Base-by-base conservation (phyloP, 352 stramenopile species). In the Aphanomyces cochlioides region DNA sequence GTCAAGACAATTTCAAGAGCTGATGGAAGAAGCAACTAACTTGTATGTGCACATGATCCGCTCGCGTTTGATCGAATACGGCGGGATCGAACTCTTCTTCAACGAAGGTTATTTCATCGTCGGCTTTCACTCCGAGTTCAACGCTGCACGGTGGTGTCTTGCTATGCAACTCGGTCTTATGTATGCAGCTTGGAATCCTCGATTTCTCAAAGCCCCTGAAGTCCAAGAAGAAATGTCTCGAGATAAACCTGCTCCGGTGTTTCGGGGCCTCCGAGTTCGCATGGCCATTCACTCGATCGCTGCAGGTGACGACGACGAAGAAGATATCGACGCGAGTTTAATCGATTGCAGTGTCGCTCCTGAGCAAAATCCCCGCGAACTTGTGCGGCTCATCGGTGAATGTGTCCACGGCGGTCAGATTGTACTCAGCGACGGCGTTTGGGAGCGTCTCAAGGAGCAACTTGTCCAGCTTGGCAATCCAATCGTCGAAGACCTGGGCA, bases 11-110 rank as follows among this genome's bases (percentile, higher is more conserved):
- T 82, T 84, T 1, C 90, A 92, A 71, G 85, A 95, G 13, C 70
- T 93, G 7, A 93, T 95, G 85, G 87, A 95, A 65, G 87, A 95
- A 48, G 87, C 87, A 13, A 93, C 92, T 66, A 61, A 91, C 41
- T 72, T 95, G 48, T 95, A 95, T 59, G 87, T 93, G 60, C 87
- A 95, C 75, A 95, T 87, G 40, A 87, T 95, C 59, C 76, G 92
- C 5, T 93, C 85, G 56, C 78, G 87, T n/a, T 72, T 95, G 13
- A 78, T 84, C 60, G 87, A 95, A 67, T 95, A 95, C 69, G 83
- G 83, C 34, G 87, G 87, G 7, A 80, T 93, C 64, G 87, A 95
- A 72, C 83, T 93, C 59, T 53, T 92, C 34, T 90, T 84, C 69
- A 87, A 91, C 59, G 80, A 85, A 50, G 87, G 85, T 0, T 78